A percentile compares a stretch with the other conserved stretches of the same genome.
Conservation (phyloP, 305 asterid genomes). For the Rubia peregrina region DNA sequence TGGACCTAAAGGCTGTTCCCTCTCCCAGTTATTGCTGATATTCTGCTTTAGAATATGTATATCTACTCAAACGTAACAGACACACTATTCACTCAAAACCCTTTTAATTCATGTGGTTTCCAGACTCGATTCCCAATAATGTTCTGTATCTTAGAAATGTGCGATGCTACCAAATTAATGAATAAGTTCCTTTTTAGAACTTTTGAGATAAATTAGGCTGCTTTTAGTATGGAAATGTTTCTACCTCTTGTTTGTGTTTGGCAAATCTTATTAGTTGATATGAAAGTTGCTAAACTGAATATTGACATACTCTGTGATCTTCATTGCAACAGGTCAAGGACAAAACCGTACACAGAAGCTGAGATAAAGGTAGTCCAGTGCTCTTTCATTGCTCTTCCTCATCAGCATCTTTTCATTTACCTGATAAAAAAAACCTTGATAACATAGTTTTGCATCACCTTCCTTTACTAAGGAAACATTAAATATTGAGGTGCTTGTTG, state of each 20-base stretch:
- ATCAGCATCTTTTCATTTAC: neutral
- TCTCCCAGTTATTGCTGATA: neutral
- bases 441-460: neutral
- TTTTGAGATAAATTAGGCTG: neutral
- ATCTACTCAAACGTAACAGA: neutral
- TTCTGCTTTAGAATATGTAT: neutral
- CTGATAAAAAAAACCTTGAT: neutral
- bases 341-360: conserved; percentile 69
- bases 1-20: neutral
- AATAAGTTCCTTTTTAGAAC: neutral
- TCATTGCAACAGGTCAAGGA: conserved; percentile 52
- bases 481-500: neutral
- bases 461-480: neutral
- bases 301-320: conserved; percentile 24
- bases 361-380: conserved; percentile 69
- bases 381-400: conserved; percentile 6
- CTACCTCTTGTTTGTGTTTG: neutral
- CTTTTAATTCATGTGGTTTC: neutral
- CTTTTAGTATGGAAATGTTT: neutral
- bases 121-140: neutral
- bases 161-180: neutral
- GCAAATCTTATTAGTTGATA: neutral
- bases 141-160: neutral
- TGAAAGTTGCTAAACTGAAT: neutral
- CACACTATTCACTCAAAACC: neutral